Percentiles rank a stretch among this genome's conserved stretches.
Evolutionary conservation across 2,329 filamentous ascomycete species (phyloP).

Genomic region (Sclerotinia minor): DNA sequence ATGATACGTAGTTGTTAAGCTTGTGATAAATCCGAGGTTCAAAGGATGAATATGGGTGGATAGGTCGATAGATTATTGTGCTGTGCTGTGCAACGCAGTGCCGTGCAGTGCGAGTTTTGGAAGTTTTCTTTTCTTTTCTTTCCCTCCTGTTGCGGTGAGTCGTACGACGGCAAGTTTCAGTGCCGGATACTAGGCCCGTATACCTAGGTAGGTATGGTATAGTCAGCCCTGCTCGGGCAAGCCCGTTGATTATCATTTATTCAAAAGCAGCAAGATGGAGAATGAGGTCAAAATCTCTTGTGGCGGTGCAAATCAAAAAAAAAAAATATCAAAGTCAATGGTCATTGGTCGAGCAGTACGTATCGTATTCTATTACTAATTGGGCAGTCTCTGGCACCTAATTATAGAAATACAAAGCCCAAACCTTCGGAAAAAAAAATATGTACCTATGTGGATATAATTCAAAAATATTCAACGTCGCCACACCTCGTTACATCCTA

Average conservation of each 20-base stretch:
- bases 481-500: conserved; percentile 22
- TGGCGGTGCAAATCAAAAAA: conserved; percentile 21
- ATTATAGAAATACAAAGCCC: conserved; percentile 21
- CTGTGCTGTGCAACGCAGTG: no score
- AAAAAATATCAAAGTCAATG: not conserved
- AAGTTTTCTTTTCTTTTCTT: not conserved
- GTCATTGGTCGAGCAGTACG: not conserved
- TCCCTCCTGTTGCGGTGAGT: not conserved
- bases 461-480: conserved; percentile 6
- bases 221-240: conserved; percentile 13
- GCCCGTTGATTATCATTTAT: conserved; percentile 13
- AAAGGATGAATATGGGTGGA: not conserved
- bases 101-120: not conserved
- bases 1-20: not conserved
- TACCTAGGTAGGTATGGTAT: not conserved
- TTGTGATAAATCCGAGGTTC: conserved; percentile 10
- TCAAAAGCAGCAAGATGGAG: conserved; percentile 13
- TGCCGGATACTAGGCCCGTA: not conserved
- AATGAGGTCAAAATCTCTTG: not conserved
- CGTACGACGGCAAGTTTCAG: not conserved
- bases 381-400: not conserved
- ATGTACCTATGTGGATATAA: not conserved
- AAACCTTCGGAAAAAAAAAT: not conserved
- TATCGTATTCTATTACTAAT: not conserved
- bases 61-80: not conserved